These are phyloP conservation scores for Ceriops tagal DNA, from an alignment of 345 rosid genomes.

Conservation along the genomic window DNA sequence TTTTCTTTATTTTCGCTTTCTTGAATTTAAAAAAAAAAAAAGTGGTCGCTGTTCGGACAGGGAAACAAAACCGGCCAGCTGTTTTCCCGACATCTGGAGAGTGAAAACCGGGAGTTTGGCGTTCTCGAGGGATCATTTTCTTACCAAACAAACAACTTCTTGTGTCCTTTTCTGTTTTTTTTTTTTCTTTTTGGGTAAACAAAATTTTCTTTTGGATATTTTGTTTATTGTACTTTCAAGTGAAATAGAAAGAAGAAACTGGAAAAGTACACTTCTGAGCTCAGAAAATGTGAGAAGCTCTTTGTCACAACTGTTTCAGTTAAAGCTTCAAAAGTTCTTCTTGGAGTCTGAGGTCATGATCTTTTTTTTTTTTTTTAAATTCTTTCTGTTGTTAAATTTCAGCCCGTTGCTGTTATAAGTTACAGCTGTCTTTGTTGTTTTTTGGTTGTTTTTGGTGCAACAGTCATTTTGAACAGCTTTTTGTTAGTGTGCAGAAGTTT, in stretches of 20 bases:
- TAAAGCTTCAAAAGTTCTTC: constrained; percentile 16
- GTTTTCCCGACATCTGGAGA: constrained; percentile 23
- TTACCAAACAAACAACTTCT: constrained; percentile 21
- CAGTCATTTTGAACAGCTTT: background rate
- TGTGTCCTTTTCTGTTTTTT: background rate
- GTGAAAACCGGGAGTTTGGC: constrained; percentile 10
- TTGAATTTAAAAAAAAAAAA: background rate
- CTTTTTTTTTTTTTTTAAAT: background rate
- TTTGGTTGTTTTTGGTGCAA: too few relatives aligned
- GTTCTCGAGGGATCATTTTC: constrained; percentile 26
- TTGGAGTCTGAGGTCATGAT: constrained; percentile 42
- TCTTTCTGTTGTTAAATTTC: too few relatives aligned
- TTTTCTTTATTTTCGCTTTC: constrained; percentile 10
- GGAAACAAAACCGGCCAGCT: constrained; percentile 20
- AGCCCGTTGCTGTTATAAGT: background rate
- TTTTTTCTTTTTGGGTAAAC: background rate
- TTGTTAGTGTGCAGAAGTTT: constrained; percentile 1
- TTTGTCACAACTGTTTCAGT: constrained; percentile 15
- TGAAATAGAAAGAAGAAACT: constrained; percentile 14
- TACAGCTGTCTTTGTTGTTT: background rate
- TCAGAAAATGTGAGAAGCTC: constrained; percentile 34
- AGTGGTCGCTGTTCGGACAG: constrained; percentile 28
- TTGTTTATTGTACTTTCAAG: background rate
- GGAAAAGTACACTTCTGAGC: constrained; percentile 22
- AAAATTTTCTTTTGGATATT: too few relatives aligned